Conservation (phyloP, 306 rosid species). For the Rosa multiflora region DNA sequence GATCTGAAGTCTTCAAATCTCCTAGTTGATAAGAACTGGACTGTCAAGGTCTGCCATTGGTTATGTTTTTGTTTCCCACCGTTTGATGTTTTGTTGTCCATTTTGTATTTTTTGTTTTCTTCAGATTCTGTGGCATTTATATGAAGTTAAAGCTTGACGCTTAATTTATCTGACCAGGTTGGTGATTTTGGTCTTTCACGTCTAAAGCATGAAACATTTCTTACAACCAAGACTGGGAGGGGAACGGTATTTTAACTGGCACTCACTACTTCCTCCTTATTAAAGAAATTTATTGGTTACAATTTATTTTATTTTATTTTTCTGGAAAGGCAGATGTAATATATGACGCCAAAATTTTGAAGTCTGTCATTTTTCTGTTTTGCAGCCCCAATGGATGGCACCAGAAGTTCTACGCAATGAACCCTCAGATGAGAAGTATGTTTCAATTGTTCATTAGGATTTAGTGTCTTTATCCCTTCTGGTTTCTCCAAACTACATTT, state of each 20-base stretch:
- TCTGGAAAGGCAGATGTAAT: background rate
- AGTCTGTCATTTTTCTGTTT: slow-evolving; percentile 30
- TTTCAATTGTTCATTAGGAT: slow-evolving; percentile 18
- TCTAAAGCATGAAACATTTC: slow-evolving; percentile 86
- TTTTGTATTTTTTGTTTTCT: slow-evolving; percentile 15
- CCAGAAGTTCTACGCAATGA: slow-evolving; percentile 99
- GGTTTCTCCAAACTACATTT: slow-evolving; percentile 14
- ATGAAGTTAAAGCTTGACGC: slow-evolving; percentile 12
- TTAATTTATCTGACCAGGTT: slow-evolving; percentile 53
- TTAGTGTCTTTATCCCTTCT: slow-evolving; percentile 2
- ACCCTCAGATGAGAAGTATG: slow-evolving; percentile 95
- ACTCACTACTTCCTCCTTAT: slow-evolving; percentile 15
- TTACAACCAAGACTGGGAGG: slow-evolving; percentile 91
- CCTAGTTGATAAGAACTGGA: slow-evolving; percentile 91
- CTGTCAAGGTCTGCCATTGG: slow-evolving; percentile 68
- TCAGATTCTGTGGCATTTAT: slow-evolving; percentile 14
- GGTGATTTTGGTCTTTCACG: slow-evolving; percentile 99
- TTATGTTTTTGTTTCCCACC: slow-evolving; percentile 18
- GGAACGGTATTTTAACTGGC: slow-evolving; percentile 69
- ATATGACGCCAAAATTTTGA: background rate
- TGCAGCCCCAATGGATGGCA: slow-evolving; percentile 99
- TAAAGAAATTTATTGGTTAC: slow-evolving; percentile 4
- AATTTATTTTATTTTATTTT: background rate
- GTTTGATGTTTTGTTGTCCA: slow-evolving; percentile 16
- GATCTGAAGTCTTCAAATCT: slow-evolving; percentile 97